Percentiles rank a stretch among this genome's conserved stretches.
These are phyloP conservation scores for Xerocomellus amylosporus DNA, from an alignment of 768 basidiomycete species.

Conservation along the genomic window DNA sequence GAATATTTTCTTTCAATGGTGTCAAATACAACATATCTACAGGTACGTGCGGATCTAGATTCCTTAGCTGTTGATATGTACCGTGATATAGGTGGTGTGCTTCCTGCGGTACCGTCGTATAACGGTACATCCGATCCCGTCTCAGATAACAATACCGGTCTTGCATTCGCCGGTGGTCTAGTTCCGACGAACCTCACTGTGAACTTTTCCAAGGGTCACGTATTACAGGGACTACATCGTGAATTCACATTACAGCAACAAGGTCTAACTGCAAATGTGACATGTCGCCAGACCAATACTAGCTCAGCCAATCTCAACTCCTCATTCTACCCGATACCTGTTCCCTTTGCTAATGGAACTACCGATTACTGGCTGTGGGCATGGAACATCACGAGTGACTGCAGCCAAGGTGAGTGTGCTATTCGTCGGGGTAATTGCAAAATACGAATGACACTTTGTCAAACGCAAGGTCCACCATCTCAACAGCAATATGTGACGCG, in stretches of 20 bases:
- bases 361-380: conserved; percentile 4
- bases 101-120: background rate
- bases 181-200: background rate
- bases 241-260: conserved; percentile 10
- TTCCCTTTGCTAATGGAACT: background rate
- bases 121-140: background rate
- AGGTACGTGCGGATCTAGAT: background rate
- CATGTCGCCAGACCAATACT: background rate
- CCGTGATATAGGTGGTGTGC: conserved; percentile 4
- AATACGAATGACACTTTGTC: background rate
- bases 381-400: background rate
- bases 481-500: conserved; percentile 1
- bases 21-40: conserved; percentile 17
- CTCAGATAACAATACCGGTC: background rate
- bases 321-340: background rate
- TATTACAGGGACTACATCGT: background rate
- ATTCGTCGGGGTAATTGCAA: background rate
- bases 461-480: background rate
- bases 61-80: background rate
- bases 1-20: conserved; percentile 17
- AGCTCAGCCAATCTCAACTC: background rate
- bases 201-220: background rate
- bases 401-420: background rate
- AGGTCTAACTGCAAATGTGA: conserved; percentile 18
- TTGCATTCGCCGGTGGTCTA: background rate